Base-by-base conservation (phyloP, 805 yeast genomes). In the Metschnikowia bowlesiae region DNA sequence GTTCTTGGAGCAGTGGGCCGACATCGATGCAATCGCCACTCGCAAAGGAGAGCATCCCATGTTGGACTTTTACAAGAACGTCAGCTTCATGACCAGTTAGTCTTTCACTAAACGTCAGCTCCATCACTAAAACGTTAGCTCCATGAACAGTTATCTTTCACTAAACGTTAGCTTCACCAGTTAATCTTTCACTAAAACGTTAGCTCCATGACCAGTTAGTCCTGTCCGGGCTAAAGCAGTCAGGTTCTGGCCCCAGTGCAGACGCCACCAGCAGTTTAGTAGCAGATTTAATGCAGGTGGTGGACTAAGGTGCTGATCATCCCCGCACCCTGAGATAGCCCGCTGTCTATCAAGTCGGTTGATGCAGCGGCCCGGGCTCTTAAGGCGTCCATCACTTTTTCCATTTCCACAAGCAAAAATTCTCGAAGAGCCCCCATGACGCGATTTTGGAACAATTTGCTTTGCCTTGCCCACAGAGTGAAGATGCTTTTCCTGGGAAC, bases 31-130 rank as follows among this genome's bases (percentile, higher is more conserved):
- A 10, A 86, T 95, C 2, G 76, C 82, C 2, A 85, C 94, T 0
- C 80, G 78, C 58, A 80, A 81, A 33, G 96, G 96, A 0, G 96
- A 88, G 58, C 87, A 86, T 58, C 96, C 96, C 11, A 82, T 89
- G 90, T 64, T 88, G 49, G 85, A 85, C 46, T 78, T 88, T 52
- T 89, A 89, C 63, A 71, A 76, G 34, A 89, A 89, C 61, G 94
- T 88, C 4, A 81, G 86, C 22, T 87, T 87, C 55, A 72, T 83
- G 71, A 74, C 73, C 41, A 76, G 79, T 38, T 30, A 37, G 37
- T 22, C 4, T 16, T 22, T 22, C 22, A 22, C 22, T 22, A 4
- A 22, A 18, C 22, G 22, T 3, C 1, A 18, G 22, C 2, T 18
- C 4, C 22, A 18, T 18, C 22, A 18, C 22, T 18, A 4, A 18